Evolutionary conservation across 106 monocot genomes (phyloP).

Genomic region (Dioscorea alata): DNA sequence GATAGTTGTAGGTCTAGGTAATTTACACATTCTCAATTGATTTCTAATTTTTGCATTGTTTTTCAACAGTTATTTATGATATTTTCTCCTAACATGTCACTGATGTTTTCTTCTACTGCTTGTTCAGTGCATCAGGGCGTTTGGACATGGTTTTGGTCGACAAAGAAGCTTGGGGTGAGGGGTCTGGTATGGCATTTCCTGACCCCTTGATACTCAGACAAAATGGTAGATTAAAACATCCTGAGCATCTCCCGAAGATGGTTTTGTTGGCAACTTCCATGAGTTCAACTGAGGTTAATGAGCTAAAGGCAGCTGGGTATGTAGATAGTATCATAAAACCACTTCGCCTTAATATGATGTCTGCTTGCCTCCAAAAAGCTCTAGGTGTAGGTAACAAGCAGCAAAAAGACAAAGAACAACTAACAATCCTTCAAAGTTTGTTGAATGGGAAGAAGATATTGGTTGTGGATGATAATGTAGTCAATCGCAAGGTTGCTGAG

Average conservation of each 20-base stretch:
- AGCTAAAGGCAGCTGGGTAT: constrained; percentile 43
- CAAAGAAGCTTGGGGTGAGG: constrained; percentile 6
- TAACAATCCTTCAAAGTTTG: constrained; percentile 39
- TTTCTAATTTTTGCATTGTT: background rate
- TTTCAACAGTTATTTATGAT: background rate
- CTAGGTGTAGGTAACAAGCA: too few relatives aligned
- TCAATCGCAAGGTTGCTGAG: constrained; percentile 71
- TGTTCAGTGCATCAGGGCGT: constrained; percentile 21
- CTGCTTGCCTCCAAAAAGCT: constrained; percentile 54
- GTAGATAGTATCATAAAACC: constrained; percentile 67
- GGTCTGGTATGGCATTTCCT: constrained; percentile 39
- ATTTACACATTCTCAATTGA: background rate
- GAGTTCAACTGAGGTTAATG: constrained; percentile 30
- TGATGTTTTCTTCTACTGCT: constrained; percentile 6
- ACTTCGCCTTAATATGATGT: constrained; percentile 60
- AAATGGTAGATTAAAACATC: constrained; percentile 21
- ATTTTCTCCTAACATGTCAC: too few relatives aligned
- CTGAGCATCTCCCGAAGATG: constrained; percentile 45
- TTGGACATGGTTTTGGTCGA: too few relatives aligned
- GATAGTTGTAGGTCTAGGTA: constrained; percentile 56
- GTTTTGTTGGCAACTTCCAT: constrained; percentile 61
- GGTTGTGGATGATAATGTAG: constrained; percentile 82
- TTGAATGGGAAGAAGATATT: constrained; percentile 59
- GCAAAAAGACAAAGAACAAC: constrained; percentile 10
- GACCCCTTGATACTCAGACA: constrained; percentile 18